Evolutionary conservation across 2,329 filamentous ascomycete genomes (phyloP).

Genomic region (Sclerotinia subarctica): DNA sequence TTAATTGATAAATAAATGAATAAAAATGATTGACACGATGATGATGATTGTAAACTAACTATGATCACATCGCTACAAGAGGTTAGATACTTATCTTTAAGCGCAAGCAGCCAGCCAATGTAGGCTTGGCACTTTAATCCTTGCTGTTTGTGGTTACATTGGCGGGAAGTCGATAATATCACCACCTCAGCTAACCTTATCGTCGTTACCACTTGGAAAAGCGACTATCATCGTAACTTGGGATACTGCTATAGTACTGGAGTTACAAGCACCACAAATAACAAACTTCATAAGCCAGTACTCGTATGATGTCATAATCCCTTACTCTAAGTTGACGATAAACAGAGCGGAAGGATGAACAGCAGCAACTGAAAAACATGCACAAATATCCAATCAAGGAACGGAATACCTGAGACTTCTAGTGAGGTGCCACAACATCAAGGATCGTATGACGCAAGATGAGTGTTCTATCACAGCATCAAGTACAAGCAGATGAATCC

Average conservation of each 20-base stretch:
- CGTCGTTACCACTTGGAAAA: not conserved
- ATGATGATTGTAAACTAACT: too few relatives aligned
- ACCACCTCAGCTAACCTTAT: not conserved
- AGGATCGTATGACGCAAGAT: not conserved
- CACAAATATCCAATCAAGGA: not conserved
- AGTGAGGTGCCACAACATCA: not conserved
- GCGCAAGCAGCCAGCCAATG: too few relatives aligned
- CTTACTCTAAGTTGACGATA: too few relatives aligned
- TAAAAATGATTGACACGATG: too few relatives aligned
- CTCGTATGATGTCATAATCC: not conserved
- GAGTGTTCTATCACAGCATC: not conserved
- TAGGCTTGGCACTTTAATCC: too few relatives aligned
- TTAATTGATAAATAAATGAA: too few relatives aligned
- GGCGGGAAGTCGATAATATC: not conserved
- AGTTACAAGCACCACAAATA: not conserved
- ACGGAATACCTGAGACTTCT: not conserved
- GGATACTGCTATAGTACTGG: too few relatives aligned
- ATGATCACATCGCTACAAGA: too few relatives aligned
- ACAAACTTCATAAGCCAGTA: not conserved
- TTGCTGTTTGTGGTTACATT: too few relatives aligned
- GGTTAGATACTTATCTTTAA: too few relatives aligned
- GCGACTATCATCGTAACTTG: not conserved
- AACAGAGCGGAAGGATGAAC: too few relatives aligned
- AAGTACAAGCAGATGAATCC: not conserved
- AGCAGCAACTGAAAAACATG: not conserved